Base-by-base conservation (phyloP, 148 eudicot species). In the Cornus florida region DNA sequence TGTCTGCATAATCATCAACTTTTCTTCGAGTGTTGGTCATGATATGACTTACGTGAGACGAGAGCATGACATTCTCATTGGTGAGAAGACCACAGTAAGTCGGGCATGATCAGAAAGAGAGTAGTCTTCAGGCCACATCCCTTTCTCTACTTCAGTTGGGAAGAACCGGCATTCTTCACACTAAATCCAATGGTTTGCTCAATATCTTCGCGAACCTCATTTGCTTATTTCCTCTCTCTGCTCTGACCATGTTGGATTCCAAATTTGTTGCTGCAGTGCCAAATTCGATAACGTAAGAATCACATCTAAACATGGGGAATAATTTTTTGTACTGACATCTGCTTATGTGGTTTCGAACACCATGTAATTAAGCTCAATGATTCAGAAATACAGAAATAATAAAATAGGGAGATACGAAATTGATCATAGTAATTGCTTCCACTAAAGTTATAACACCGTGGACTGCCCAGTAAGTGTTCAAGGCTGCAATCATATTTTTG, bases 101-200 rank as follows among this genome's bases (percentile, higher is more conserved):
- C 98, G 95, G 74, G 99, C 99, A 84, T 97, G 99, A 80, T 97
- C 99, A 31, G 99, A 97, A 76, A 97, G 92, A 20, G 97, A 94
- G 78, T 94, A 97, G 76, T 97, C 94, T 82, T 97, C 97, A 1
- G 99, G 99, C 98, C 99, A 97, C 88, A 83, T 83, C 76, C 99
- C 99, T 84, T 90, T 97, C 89, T 94, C 99, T 16, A 91, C 98
- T 88, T 97, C 97, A 3, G 95, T 89, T 12, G 99, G 99, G 84
- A 89, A 97, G 32, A 92, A 70, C 90, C 98, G 35, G 98, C 99
- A 72, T 94, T 90, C 82, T 91, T 92, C 35, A 97, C 99, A 72
- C 92, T 91, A 77, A 94, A 97, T 50, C 99, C 99, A 31, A 94
- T 87, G 10, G 96, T 85, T 76, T 91, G 86, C 31, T 90, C 85